Base-by-base conservation (phyloP, 805 yeast genomes). In the Starmerella khaoyaiensis region DNA sequence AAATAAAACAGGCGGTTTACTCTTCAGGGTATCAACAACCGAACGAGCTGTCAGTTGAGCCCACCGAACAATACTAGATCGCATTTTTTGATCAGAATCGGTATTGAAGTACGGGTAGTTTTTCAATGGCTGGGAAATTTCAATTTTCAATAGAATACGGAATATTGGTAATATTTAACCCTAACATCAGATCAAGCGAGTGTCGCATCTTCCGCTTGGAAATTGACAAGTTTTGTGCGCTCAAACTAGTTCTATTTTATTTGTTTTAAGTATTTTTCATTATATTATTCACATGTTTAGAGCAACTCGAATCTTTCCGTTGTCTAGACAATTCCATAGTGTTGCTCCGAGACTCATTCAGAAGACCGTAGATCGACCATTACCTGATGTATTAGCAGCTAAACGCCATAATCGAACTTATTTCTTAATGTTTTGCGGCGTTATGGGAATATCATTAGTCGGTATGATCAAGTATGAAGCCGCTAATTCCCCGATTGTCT, bases 401-500 rank as follows among this genome's bases (percentile, higher is more conserved):
- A 62, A 64, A 44, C 66, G 66, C 38, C 67, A 63, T 45, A 69
- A 69, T 44, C 60, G 74, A 38, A 50, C 62, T 17, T 71, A 73
- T 39, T 76, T 84, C 55, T 57, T 65, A 5, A 58, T 60, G 2
- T 79, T 79, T 53, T 58, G 68, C 31, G 56, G 63, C 11, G 59
- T 69, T 35, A 73, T 78, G 69, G 68, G 68, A 18, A 59, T 65
- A 4, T 60, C 77, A 1, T 59, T 78, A 33, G 63, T 69, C 21
- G 68, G 80, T 21, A 80, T 87, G 51, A 77, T 87, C 69, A 86
- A 90, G 64, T 86, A 87, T 60, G 98, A 90, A 57, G 86, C 84
- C 56, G 75, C 84, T 15, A 74, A 79, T 31, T 81, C 94, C 11
- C 96, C 97, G 1, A 71, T 87, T 41, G 79, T 87, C 50, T 71